Evolutionary conservation across 202 grass and related monocot genomes (phyloP).

Genomic region (Schoenoplectus triqueter): DNA sequence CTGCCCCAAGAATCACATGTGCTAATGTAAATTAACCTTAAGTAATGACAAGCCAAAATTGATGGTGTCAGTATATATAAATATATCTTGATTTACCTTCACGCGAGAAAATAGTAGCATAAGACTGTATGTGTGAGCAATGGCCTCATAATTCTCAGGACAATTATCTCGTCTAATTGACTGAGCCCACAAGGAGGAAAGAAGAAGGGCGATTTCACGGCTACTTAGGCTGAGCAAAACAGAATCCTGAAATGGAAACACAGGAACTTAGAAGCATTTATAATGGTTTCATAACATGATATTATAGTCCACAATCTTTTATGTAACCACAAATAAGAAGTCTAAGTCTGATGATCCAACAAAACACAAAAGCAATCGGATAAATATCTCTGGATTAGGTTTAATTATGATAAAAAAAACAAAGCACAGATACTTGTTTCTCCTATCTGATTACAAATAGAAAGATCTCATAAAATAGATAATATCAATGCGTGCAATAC

Average conservation of each 20-base stretch:
- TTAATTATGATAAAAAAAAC: background rate
- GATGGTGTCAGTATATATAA: slow-evolving; percentile 18
- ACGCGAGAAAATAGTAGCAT: slow-evolving; percentile 84
- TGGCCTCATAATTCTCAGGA: slow-evolving; percentile 86
- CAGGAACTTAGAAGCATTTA: background rate
- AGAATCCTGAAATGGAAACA: slow-evolving; percentile 61
- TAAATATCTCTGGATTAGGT: background rate
- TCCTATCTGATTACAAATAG: background rate
- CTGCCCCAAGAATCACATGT: slow-evolving; percentile 49
- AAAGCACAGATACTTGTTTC: background rate
- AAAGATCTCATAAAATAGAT: background rate
- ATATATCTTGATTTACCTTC: slow-evolving; percentile 57
- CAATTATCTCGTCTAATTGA: slow-evolving; percentile 71
- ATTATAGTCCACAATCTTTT: background rate
- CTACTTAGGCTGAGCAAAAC: slow-evolving; percentile 66
- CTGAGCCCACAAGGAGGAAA: slow-evolving; percentile 91
- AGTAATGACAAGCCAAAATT: background rate
- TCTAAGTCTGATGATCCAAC: background rate
- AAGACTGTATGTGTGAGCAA: slow-evolving; percentile 94
- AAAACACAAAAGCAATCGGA: background rate
- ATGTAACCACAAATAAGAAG: background rate
- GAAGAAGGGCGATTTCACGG: slow-evolving; percentile 72
- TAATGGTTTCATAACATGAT: slow-evolving; percentile 8
- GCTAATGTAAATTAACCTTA: slow-evolving; percentile 36
- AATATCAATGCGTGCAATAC: background rate